These are phyloP conservation scores for Coniferiporia weirii DNA, from an alignment of 1,284 basidiomycete species.

Conservation along the genomic window DNA sequence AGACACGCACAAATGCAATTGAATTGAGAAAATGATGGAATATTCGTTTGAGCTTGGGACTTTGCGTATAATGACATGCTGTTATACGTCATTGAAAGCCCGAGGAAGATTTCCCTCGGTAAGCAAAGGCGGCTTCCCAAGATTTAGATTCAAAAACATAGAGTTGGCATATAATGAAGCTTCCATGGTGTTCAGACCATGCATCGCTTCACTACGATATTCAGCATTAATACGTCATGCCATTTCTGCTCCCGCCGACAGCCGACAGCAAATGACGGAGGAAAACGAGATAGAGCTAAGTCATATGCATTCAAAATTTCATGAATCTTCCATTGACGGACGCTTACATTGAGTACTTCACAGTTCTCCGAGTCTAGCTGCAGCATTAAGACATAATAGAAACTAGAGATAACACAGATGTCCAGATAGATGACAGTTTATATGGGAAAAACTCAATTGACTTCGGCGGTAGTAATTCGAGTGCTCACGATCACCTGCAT, in stretches of 20 bases:
- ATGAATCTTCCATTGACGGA: too few species aligned
- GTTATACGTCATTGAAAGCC: too few species aligned
- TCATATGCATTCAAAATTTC: too few species aligned
- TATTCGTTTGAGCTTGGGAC: too few species aligned
- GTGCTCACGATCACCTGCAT: background rate
- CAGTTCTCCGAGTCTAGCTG: background rate
- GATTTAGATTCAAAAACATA: background rate
- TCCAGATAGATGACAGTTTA: background rate
- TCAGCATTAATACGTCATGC: background rate
- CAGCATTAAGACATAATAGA: background rate
- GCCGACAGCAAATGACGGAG: background rate
- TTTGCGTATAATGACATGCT: too few species aligned
- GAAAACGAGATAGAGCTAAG: background rate
- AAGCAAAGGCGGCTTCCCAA: background rate
- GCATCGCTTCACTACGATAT: background rate
- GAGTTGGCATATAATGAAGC: too few species aligned
- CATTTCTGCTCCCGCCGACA: background rate
- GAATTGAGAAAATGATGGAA: too few species aligned
- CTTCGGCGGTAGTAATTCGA: background rate
- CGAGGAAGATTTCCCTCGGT: too few species aligned
- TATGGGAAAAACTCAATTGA: background rate
- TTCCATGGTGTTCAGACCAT: background rate
- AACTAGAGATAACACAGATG: background rate
- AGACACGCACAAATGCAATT: too few species aligned
- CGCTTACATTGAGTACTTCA: background rate